Conservation (phyloP, 2,329 filamentous ascomycete genomes). For the Thielaviopsis musarum region DNA sequence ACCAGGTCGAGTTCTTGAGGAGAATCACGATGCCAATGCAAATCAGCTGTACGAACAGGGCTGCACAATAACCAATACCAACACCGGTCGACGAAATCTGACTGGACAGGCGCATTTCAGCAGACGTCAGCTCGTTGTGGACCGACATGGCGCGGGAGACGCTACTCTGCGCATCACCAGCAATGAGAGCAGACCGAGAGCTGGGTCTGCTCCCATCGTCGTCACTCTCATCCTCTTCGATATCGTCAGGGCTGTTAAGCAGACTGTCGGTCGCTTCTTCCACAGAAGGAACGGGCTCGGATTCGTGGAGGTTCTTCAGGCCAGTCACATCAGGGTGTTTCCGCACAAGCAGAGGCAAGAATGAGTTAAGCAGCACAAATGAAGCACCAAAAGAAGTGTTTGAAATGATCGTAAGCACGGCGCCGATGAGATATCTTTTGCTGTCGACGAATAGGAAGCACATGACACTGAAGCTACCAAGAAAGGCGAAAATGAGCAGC, state of each 20-base stretch:
- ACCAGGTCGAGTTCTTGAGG: constrained; percentile 64
- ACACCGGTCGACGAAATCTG: constrained; percentile 85
- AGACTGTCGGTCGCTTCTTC: not conserved
- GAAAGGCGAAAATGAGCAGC: constrained; percentile 66
- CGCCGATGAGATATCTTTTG: constrained; percentile 62
- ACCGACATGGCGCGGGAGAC: constrained; percentile 1
- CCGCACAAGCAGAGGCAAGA: constrained; percentile 76
- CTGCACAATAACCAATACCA: constrained; percentile 82
- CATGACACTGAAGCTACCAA: constrained; percentile 74
- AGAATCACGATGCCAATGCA: constrained; percentile 61
- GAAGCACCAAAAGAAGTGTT: constrained; percentile 92
- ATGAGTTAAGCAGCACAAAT: constrained; percentile 90
- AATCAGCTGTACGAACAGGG: constrained; percentile 66
- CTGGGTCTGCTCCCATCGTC: constrained; percentile 17
- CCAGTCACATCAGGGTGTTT: constrained; percentile 45
- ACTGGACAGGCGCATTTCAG: constrained; percentile 67
- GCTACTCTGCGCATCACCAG: constrained; percentile 15
- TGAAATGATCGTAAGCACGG: constrained; percentile 69
- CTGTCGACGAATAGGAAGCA: constrained; percentile 66
- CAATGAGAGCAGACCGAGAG: constrained; percentile 32
- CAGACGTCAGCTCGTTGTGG: constrained; percentile 9
- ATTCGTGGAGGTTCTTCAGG: not conserved
- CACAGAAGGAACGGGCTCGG: not conserved
- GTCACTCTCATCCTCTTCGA: constrained; percentile 13
- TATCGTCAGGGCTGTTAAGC: not conserved